Base-by-base conservation (phyloP, 1,284 basidiomycete genomes). In the Malassezia equina region DNA sequence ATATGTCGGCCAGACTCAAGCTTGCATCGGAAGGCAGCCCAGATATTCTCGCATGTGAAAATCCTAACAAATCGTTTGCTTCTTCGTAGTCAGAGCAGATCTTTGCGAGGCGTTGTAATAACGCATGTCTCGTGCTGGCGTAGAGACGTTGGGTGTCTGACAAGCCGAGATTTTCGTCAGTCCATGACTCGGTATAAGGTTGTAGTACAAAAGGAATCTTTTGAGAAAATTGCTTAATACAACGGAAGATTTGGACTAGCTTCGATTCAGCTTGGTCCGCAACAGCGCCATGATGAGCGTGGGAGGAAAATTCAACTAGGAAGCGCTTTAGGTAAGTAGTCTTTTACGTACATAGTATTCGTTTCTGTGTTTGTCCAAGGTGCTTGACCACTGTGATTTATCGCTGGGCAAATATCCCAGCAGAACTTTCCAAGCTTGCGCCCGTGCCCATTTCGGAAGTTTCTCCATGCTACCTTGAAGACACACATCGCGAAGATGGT, bases 371-470 rank as follows among this genome's bases (percentile, higher is more conserved):
- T 59, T 62, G 8, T 54, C 51, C 6, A 71, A 41, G 1, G 59
- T 62, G 6, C 51, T 42, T 0, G 51, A 47, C 71, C 71, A 74
- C 19, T 65, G 58, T 19, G 55, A 53, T 60, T 71, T 71, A 17
- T 71, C 69, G 23, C 60, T 58, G 1, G 68, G 63, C 11, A 74
- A 44, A 50, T 67, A 71, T 29, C 63, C 65, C 13, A 74, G 55
- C 2, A 74, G 52, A 3, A 73, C 61, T 32, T 68, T 68, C 69
- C 71, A 74, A 6, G 69, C 64, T 50, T 69, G 66, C 2, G 71
- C 54, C 27, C 71, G 52, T 15, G 70, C 60, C 71, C 71, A 74
- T 23, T 49, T 33, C 1, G 64, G 66, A 7, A 58, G 51, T 29
- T 62, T 58, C 31, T 60, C 57, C 11, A 69, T 53, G 15, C 60